A percentile compares a stretch with the other conserved stretches of the same genome.
Evolutionary conservation across 257 asterid genomes (phyloP).

Genomic region (Jacaranda mimosifolia): DNA sequence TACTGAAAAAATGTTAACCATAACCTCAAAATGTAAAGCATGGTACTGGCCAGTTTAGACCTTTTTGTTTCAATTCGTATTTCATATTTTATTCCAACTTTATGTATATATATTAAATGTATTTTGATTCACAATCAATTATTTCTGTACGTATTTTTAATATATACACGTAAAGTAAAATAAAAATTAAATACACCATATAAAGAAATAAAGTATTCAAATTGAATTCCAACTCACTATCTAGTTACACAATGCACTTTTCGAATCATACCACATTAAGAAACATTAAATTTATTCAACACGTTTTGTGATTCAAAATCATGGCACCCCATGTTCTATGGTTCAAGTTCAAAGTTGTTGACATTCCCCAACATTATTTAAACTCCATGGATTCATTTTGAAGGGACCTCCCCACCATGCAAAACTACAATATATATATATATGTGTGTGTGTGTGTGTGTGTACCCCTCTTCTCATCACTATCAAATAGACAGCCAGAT

Average conservation of each 20-base stretch:
- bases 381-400: constrained; percentile 26
- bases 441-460: no score
- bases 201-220: neutral
- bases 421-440: no score
- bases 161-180: neutral
- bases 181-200: neutral
- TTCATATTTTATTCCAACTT: no score
- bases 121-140: no score
- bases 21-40: no score
- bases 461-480: neutral
- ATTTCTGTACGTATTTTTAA: no score
- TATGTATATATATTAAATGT: no score
- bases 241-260: neutral
- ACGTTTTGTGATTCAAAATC: constrained; percentile 31
- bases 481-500: neutral
- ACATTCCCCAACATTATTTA: constrained; percentile 26
- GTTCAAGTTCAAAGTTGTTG: constrained; percentile 35
- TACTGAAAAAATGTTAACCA: no score
- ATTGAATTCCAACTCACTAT: neutral
- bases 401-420: neutral
- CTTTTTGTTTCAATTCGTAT: no score
- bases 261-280: neutral
- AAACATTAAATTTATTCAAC: neutral
- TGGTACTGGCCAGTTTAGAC: no score
- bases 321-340: constrained; percentile 47